These are phyloP conservation scores for Dacryopinax primogenitus DNA, from an alignment of 768 basidiomycete species.

Conservation along the genomic window DNA sequence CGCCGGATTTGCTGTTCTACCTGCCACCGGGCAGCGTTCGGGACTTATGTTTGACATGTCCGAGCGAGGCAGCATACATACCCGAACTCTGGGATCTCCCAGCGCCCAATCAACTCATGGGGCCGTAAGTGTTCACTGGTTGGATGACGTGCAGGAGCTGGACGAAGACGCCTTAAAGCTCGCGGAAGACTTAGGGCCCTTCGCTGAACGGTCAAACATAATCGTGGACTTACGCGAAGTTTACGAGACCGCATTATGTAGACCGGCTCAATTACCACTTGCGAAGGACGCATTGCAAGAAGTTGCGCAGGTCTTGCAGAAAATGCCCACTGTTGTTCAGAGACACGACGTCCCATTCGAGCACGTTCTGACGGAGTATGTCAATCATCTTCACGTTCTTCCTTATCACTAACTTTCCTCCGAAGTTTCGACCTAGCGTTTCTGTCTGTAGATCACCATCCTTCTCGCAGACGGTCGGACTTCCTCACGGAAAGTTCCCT, in stretches of 20 bases:
- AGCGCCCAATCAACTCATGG: not conserved
- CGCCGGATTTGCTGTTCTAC: not conserved
- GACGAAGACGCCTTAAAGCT: conserved; percentile 2
- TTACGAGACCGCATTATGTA: conserved; percentile 31
- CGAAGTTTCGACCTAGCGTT: conserved; percentile 52
- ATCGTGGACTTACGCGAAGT: conserved; percentile 39
- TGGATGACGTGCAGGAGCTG: not conserved
- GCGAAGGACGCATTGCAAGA: conserved; percentile 24
- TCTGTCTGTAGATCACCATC: conserved; percentile 39
- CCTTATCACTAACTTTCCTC: not conserved
- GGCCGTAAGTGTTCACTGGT: not conserved
- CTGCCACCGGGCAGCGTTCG: not conserved
- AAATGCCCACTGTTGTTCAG: conserved; percentile 46
- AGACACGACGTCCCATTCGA: conserved; percentile 37
- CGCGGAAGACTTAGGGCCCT: not conserved
- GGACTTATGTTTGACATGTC: not conserved
- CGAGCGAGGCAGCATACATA: not conserved
- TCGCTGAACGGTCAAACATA: conserved; percentile 29
- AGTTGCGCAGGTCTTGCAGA: conserved; percentile 40
- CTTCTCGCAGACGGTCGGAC: conserved; percentile 35
- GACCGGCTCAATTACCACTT: not conserved
- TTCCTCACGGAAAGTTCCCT: conserved; percentile 46
- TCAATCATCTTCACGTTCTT: conserved; percentile 4
- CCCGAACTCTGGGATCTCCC: not conserved
- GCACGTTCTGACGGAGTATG: conserved; percentile 50